Base-by-base conservation (phyloP, 2,329 filamentous ascomycete species). In the Aspergillus calidoustus region DNA sequence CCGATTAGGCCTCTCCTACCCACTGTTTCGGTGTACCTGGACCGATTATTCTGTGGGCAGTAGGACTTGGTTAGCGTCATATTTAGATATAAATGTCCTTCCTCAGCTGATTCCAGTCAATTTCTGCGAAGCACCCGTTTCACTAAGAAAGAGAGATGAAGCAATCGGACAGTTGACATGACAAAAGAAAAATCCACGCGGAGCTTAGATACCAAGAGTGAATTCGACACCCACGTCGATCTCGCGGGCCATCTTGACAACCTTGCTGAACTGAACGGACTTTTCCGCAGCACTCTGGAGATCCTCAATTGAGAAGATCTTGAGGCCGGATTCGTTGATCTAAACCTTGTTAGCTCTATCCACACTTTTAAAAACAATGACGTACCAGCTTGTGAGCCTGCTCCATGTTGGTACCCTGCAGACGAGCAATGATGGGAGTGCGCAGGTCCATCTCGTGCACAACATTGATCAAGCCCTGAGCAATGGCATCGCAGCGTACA, bases 231-330 rank as follows among this genome's bases (percentile, higher is more conserved):
- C 94, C 69, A 98, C 94, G 75, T 98, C 95, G 75, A 97, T 97
- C 72, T 97, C 93, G 74, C 94, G 91, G 73, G 95, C 92, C 89
- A 97, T 91, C 89, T 98, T 98, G 74, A 99, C 95, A 70, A 99
- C 91, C 88, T 97, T 98, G 74, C 93, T 97, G 81, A 99, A 94
- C 82, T 99, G 94, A 68, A 99, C 95, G 31, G 93, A 91, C 87
- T 96, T 98, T 87, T 98, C 95, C 68, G 95, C 95, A 47, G 95
- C 95, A 77, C 83, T 95, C 83, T 99, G 95, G 73, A 99, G 87
- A 82, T 99, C 95, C 77, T 98, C 94, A 66, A 99, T 98, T 74
- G 92, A 96, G 87, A 99, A 99, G 82, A 99, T 99, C 90, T 99
- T 99, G 76, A 99, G 88, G 72, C 95, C 93, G 58, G 93, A 96